phyloP scores from a whole-genome alignment of 257 asterid species.

The Henckelia pumila region DNA sequence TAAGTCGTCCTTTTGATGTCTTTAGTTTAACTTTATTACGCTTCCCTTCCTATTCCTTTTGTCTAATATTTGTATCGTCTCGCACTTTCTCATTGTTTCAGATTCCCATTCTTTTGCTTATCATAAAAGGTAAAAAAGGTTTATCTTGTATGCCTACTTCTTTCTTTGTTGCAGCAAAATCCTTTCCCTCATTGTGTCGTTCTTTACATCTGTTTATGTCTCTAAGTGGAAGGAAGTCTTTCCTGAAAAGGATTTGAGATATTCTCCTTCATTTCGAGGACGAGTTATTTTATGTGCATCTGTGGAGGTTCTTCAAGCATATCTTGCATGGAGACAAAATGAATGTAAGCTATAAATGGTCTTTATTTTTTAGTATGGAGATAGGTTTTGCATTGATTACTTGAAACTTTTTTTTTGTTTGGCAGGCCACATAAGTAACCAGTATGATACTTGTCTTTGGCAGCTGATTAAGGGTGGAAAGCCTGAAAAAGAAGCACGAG shows the following conservation, averaged over 20 bases:
- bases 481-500: slow-evolving; percentile 56
- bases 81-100: too few species aligned
- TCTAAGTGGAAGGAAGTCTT: slow-evolving; percentile 67
- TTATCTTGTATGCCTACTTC: too few species aligned
- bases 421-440: slow-evolving; percentile 71
- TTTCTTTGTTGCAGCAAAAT: slow-evolving; percentile 62
- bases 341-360: slow-evolving; percentile 44
- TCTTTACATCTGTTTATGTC: slow-evolving; percentile 64
- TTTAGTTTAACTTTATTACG: too few species aligned
- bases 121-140: too few species aligned
- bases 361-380: slow-evolving; percentile 5
- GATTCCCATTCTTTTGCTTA: too few species aligned
- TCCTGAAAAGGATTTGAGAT: slow-evolving; percentile 46
- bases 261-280: slow-evolving; percentile 68
- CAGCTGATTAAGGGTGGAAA: slow-evolving; percentile 58
- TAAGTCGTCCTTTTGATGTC: too few species aligned
- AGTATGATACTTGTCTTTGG: slow-evolving; percentile 69
- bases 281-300: slow-evolving; percentile 69
- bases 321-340: slow-evolving; percentile 76
- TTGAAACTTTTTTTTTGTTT: slow-evolving; percentile 18
- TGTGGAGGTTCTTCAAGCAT: slow-evolving; percentile 80
- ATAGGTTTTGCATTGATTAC: slow-evolving; percentile 8
- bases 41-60: too few species aligned
- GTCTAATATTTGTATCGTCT: too few species aligned
- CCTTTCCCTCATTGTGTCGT: slow-evolving; percentile 66